Percentiles rank a stretch among this genome's conserved stretches.
Evolutionary conservation across 306 rosid genomes (phyloP).

Genomic region (Quercus ilex): DNA sequence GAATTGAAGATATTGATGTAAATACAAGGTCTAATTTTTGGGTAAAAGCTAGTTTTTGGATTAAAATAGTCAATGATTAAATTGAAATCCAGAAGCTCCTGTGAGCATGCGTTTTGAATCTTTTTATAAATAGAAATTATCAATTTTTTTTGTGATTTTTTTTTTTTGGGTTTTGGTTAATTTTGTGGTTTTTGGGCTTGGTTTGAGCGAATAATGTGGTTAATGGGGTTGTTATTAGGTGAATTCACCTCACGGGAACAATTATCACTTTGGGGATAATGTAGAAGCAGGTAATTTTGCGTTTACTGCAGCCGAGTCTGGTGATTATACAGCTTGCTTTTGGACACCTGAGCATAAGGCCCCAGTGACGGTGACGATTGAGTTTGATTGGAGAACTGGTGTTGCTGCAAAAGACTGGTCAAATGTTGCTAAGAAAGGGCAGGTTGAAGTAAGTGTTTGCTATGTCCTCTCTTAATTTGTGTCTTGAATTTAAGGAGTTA

Average conservation of each 20-base stretch:
- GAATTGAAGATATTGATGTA: neutral
- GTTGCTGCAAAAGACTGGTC: constrained; percentile 92
- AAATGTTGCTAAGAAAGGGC: constrained; percentile 90
- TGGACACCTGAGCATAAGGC: constrained; percentile 51
- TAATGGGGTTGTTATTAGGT: constrained; percentile 50
- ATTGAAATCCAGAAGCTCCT: too few species aligned
- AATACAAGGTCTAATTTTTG: neutral
- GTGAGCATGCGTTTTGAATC: too few species aligned
- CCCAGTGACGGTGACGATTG: constrained; percentile 37
- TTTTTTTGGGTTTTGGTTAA: neutral
- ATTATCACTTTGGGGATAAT: constrained; percentile 51
- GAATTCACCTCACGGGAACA: constrained; percentile 65
- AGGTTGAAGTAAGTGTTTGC: constrained; percentile 65
- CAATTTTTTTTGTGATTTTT: neutral
- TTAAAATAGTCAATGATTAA: too few species aligned
- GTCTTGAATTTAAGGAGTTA: neutral
- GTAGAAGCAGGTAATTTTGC: constrained; percentile 81
- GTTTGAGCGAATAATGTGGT: constrained; percentile 29
- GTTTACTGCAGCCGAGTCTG: constrained; percentile 69
- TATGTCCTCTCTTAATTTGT: neutral
- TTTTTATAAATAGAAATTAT: too few species aligned
- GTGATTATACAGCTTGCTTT: constrained; percentile 79
- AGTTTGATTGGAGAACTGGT: constrained; percentile 87
- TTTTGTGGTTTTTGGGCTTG: neutral
- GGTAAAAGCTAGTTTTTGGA: neutral